phyloP scores from a whole-genome alignment of 2,329 filamentous ascomycete genomes.

The Aspergillus pseudonomiae region DNA sequence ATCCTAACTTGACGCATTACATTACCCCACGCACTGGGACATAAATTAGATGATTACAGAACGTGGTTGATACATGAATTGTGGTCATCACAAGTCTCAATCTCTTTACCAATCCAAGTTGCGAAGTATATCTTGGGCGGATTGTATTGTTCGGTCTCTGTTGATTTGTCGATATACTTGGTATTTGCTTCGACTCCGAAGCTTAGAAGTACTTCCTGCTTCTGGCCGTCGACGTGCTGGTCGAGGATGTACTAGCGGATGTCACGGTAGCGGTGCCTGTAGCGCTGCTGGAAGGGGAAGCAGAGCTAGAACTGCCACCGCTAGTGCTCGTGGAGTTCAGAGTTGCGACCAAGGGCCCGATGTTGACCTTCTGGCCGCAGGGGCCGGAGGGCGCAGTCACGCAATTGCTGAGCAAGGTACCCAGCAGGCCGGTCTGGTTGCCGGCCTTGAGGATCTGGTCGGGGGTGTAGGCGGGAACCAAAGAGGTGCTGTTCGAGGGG shows the following conservation, averaged over 20 bases:
- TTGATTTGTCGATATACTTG: background rate
- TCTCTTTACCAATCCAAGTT: background rate
- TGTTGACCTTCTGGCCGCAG: slow-evolving; percentile 25
- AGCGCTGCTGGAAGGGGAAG: background rate
- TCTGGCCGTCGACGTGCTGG: background rate
- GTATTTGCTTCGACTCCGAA: background rate
- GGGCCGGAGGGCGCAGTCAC: slow-evolving; percentile 25
- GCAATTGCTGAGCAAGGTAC: slow-evolving; percentile 26
- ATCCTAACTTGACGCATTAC: background rate
- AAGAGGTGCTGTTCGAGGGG: slow-evolving; percentile 23
- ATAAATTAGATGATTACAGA: slow-evolving; percentile 6
- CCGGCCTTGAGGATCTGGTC: slow-evolving; percentile 24
- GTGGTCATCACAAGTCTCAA: background rate
- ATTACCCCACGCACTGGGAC: background rate
- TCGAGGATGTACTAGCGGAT: no score
- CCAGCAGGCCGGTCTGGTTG: slow-evolving; percentile 27
- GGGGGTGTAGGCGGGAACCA: slow-evolving; percentile 29
- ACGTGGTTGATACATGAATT: background rate
- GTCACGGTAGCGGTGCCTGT: no score
- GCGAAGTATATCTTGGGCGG: background rate
- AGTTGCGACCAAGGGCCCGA: slow-evolving; percentile 29
- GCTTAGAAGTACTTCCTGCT: slow-evolving; percentile 2
- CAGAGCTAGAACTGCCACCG: slow-evolving; percentile 10
- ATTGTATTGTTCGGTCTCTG: background rate
- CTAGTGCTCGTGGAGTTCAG: slow-evolving; percentile 12